phyloP scores from a whole-genome alignment of 805 yeast species.

The Saccharomycopsis sp. region DNA sequence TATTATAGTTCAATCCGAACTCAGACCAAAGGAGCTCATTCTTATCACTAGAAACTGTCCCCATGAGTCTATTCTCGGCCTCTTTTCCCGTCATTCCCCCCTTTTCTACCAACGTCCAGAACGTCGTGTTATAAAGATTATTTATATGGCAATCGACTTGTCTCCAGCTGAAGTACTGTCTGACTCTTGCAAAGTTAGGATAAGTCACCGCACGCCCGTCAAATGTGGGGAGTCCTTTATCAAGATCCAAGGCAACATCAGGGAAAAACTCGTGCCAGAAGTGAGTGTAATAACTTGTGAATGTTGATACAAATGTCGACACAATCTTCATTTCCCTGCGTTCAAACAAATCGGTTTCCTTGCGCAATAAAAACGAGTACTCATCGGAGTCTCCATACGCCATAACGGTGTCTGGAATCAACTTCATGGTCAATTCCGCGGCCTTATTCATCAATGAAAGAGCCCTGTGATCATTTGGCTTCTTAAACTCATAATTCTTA shows the following conservation, averaged over 20 bases:
- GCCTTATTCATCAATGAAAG: constrained; percentile 74
- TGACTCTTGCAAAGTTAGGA: constrained; percentile 52
- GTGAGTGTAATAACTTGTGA: constrained; percentile 67
- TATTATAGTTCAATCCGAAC: constrained; percentile 83
- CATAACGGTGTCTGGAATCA: constrained; percentile 64
- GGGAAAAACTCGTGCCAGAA: constrained; percentile 62
- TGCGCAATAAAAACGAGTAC: constrained; percentile 71
- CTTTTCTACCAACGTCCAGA: constrained; percentile 74
- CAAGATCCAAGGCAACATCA: constrained; percentile 26
- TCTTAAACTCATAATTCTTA: constrained; percentile 60
- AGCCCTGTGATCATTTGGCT: constrained; percentile 84
- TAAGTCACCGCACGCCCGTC: constrained; percentile 88
- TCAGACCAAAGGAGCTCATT: constrained; percentile 76
- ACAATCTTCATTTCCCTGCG: constrained; percentile 75
- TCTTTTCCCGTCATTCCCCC: constrained; percentile 70
- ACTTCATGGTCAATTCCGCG: constrained; percentile 57
- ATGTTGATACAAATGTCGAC: constrained; percentile 74
- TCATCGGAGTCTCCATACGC: constrained; percentile 97
- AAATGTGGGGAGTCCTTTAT: constrained; percentile 67
- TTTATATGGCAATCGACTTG: constrained; percentile 96
- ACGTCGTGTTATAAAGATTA: constrained; percentile 85
- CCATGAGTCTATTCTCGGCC: constrained; percentile 70
- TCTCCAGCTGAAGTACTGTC: constrained; percentile 90
- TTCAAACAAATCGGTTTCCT: constrained; percentile 64
- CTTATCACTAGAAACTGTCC: constrained; percentile 78